Evolutionary conservation across 164 flowering plant genomes (phyloP), one percentile per base, ranked within the genome.

Genomic region (Aristolochia fimbriata): DNA sequence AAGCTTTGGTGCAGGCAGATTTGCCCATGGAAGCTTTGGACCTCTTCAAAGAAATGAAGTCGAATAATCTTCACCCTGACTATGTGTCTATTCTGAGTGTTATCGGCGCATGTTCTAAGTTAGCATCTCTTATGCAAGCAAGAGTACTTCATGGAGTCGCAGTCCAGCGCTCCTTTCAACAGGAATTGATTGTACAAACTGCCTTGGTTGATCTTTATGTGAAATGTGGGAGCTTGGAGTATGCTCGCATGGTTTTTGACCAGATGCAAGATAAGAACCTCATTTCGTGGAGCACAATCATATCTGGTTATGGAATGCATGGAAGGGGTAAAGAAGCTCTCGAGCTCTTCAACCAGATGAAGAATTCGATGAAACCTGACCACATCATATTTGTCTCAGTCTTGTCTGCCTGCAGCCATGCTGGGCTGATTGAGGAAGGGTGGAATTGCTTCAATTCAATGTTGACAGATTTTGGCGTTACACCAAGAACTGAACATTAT

Each of bases 381-480:
- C 62, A 63, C 16, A 60, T 70, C 16, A 50, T 68, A 59, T 73
- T 73, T 53, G 62, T 73, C 19, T 60, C 70, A 0, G 66, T 76
- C 3, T 75, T 80, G 30, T 72, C 84, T 37, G 80, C 81, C 0
- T 80, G 82, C 62, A 72, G 78, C 45, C 84, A 80, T 62, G 63
- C 65, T 43, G 84, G 84, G 24, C 69, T 65, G 24, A 62, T 74
- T 31, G 60, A 53, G 12, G 80, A 76, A 58, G 84, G 84, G 1
- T 60, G 63, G 68, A 59, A 37, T 47, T 78, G 74, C 51, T 78
- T 78, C 63, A 61, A 73, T 22, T 60, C 72, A 55, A 77, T 77
- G 81, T 23, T 6, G 21, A 69, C 49, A 24, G 69, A 69, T 48
- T 72, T 60, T 56, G 62, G 59, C 55, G 22, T 74, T 31, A 43